These are phyloP conservation scores for Didymella pinodella DNA, from an alignment of 2,329 filamentous ascomycete genomes.

Conservation along the genomic window DNA sequence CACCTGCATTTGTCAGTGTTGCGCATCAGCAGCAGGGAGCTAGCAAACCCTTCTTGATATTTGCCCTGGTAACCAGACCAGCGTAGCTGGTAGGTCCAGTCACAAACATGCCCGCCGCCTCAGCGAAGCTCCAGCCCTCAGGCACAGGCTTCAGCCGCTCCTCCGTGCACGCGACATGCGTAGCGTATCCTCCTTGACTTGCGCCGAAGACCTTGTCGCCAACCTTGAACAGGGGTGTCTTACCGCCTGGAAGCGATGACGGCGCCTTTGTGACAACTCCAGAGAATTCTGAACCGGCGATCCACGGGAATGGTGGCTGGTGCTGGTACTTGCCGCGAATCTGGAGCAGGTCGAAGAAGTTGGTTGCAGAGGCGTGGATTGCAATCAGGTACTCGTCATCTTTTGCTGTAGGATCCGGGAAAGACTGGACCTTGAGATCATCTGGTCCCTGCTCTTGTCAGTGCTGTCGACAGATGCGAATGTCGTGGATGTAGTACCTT, in stretches of 20 bases:
- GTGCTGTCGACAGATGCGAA: constrained; percentile 9
- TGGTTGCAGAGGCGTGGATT: constrained; percentile 86
- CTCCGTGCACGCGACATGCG: constrained; percentile 73
- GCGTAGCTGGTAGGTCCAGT: constrained; percentile 91
- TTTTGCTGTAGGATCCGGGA: constrained; percentile 77
- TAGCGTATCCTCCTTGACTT: constrained; percentile 84
- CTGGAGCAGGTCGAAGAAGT: constrained; percentile 97
- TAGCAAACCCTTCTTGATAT: constrained; percentile 65
- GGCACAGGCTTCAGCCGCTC: constrained; percentile 75
- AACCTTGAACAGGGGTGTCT: constrained; percentile 69
- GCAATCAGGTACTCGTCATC: constrained; percentile 83
- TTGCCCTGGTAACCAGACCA: constrained; percentile 78
- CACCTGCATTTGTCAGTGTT: constrained; percentile 59
- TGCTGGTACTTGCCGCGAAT: constrained; percentile 95
- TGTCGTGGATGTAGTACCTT: constrained; percentile 60
- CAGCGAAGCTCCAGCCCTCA: constrained; percentile 79
- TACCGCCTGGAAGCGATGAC: constrained; percentile 53
- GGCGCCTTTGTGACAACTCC: constrained; percentile 77
- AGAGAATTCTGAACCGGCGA: constrained; percentile 86
- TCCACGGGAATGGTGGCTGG: constrained; percentile 88
- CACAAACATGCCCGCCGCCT: constrained; percentile 88
- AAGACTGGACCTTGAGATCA: constrained; percentile 76
- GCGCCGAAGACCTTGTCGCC: constrained; percentile 89
- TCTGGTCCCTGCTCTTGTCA: constrained; percentile 68
- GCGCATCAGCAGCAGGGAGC: too few species aligned